Evolutionary conservation across 331 rosid species (phyloP), one percentile per base, ranked within the genome.

Genomic region (Malus hybrid): DNA sequence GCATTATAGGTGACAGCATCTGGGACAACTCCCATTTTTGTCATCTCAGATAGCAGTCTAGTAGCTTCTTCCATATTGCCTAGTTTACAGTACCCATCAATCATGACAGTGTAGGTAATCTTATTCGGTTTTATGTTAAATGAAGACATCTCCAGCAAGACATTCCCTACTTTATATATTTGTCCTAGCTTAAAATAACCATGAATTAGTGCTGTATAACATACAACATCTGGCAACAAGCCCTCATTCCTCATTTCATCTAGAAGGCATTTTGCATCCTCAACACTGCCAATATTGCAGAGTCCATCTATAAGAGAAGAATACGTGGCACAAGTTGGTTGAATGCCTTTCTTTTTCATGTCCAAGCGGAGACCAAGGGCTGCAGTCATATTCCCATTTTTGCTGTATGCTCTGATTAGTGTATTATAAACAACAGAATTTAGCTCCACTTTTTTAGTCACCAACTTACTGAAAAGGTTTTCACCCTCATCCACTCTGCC

Each of bases 261-360:
- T 56, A 92, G 81, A 80, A 82, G 72, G 44, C 65, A 70, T 74
- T 78, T 89, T 62, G 93, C 91, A 72, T 85, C 86, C 73, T 86
- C 88, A 50, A 90, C 79, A 66, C 52, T 63, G 20, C 90, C 92
- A 86, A 72, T 71, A 65, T 76, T 76, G 83, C 97, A 86, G 85
- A 88, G 74, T 67, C 97, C 93, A 77, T 90, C 87, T 86, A 92
- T 88, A 67, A 92, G 88, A 80, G 96, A 88, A 82, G 93, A 83
- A 86, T 86, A 92, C 24, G 96, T 88, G 48, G 79, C 71, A 80
- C 88, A 78, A 33, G 90, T 85, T 18, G 79, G 88, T 71, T 48
- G 82, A 80, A 90, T 81, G 61, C 83, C 91, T 76, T 82, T 76
- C 74, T 85, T 85, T 76, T 75, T 90, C 96, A 90, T 88, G 69